A percentile compares a stretch with the other conserved stretches of the same genome.
Evolutionary conservation across 2,329 filamentous ascomycete genomes (phyloP).

Genomic region (Botryotinia calthae): DNA sequence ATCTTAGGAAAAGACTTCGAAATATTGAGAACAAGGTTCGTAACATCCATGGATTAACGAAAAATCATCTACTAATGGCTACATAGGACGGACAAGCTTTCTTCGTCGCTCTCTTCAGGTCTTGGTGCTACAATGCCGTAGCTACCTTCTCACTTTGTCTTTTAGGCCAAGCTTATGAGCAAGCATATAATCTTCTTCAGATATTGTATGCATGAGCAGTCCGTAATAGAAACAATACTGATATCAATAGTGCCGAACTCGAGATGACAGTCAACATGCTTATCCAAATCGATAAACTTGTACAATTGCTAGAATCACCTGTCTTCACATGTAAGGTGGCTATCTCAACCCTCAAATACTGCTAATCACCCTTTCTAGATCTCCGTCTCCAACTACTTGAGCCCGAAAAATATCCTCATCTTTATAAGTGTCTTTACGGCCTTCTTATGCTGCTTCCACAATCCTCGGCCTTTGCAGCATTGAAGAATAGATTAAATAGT

Average conservation of each 20-base stretch:
- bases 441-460: conserved; percentile 97
- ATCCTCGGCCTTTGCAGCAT: conserved; percentile 91
- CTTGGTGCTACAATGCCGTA: conserved; percentile 98
- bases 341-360: background rate
- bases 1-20: conserved; percentile 82
- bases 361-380: conserved; percentile 52
- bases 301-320: conserved; percentile 92
- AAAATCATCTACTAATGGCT: conserved; percentile 22
- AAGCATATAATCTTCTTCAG: conserved; percentile 92
- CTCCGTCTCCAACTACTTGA: conserved; percentile 92
- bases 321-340: conserved; percentile 88
- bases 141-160: conserved; percentile 95
- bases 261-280: conserved; percentile 99
- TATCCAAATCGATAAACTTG: conserved; percentile 97
- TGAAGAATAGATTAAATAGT: conserved; percentile 95
- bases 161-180: conserved; percentile 94
- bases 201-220: conserved; percentile 65
- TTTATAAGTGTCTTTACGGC: conserved; percentile 97
- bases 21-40: conserved; percentile 81
- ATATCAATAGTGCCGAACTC: conserved; percentile 70
- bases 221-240: conserved; percentile 23
- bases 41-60: background rate
- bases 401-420: conserved; percentile 88
- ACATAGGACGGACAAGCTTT: conserved; percentile 85
- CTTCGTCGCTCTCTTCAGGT: conserved; percentile 90